Base-by-base conservation (phyloP, 2,329 filamentous ascomycete species). In the Trichoderma atroviride region DNA sequence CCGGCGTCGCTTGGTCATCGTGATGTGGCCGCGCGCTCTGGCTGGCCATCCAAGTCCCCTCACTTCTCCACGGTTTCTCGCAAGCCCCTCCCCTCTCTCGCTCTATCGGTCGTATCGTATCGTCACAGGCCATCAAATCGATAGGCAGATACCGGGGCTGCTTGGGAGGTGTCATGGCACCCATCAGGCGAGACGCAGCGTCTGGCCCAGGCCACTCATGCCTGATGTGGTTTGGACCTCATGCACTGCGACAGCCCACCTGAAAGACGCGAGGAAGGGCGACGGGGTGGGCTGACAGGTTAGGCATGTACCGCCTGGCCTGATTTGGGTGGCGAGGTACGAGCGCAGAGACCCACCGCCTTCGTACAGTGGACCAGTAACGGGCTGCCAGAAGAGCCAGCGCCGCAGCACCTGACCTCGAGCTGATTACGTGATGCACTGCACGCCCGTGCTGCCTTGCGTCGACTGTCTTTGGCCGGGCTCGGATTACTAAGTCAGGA, bases 101-200 rank as follows among this genome's bases (percentile, higher is more conserved):
- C 68, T 59, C 69, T 53, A 68, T 68, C 69, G 47, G 65, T 59
- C 69, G 55, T 69, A 70, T 69, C 69, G 65, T 64, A 68, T 70
- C 69, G 71, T 74, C 72, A 74, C 73, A 68, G 70, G 73, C 53
- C 53, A 47, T 58, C 62, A 65, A 69, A 60, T 66, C 70, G 16
- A 74, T 72, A 73, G 72, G 70, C 62, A 61, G 57, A 62, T 67
- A 40, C 57, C 31, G 57, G 64, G 47, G 63, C 50, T 60, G 61
- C 33, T 22, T 69, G 35, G 67, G 63, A 64, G 27, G 33, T 56
- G 47, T 59, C 53, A 62, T 55, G 57, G 71, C 71, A 66, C 62
- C 65, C 72, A 70, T 73, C 71, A 71, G 70, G 70, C 71, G 71
- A 63, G 55, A 61, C 35, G 24, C 31, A 27, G 55, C 37, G 60